Evolutionary conservation across 2,329 filamentous ascomycete species (phyloP).

Genomic region (Coniella lustricola): DNA sequence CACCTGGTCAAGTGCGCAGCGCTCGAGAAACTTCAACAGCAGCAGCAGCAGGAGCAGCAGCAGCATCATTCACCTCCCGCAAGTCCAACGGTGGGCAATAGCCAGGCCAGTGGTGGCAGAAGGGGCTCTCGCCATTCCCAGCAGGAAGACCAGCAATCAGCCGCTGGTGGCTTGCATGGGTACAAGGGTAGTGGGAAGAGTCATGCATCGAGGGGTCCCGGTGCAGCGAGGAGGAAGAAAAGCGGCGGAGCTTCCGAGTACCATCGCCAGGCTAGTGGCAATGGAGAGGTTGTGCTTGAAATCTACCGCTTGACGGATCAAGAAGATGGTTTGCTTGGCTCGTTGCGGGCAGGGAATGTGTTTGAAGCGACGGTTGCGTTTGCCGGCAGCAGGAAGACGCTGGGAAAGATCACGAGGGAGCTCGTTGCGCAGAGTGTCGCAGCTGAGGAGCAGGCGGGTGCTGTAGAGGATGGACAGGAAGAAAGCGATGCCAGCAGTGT

Average conservation of each 20-base stretch:
- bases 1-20: slow-evolving; percentile 17
- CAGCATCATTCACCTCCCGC: background rate
- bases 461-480: background rate
- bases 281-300: slow-evolving; percentile 15
- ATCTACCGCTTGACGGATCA: slow-evolving; percentile 19
- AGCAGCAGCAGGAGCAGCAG: background rate
- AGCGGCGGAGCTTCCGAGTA: background rate
- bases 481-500: background rate
- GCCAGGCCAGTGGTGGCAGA: background rate
- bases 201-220: background rate
- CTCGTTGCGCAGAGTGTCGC: background rate
- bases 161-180: background rate
- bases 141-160: background rate
- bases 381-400: slow-evolving; percentile 18
- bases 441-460: background rate
- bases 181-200: slow-evolving; percentile 1
- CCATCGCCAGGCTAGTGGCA: background rate
- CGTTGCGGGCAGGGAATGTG: slow-evolving; percentile 5
- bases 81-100: background rate
- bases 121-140: no score
- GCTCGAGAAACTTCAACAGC: slow-evolving; percentile 5
- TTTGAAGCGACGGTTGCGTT: slow-evolving; percentile 18
- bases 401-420: slow-evolving; percentile 11
- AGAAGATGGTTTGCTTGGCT: slow-evolving; percentile 18
- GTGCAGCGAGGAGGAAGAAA: background rate